Percentiles rank a stretch among this genome's conserved stretches.
phyloP scores from a whole-genome alignment of 345 rosid genomes.

The Melaleuca alternifolia region DNA sequence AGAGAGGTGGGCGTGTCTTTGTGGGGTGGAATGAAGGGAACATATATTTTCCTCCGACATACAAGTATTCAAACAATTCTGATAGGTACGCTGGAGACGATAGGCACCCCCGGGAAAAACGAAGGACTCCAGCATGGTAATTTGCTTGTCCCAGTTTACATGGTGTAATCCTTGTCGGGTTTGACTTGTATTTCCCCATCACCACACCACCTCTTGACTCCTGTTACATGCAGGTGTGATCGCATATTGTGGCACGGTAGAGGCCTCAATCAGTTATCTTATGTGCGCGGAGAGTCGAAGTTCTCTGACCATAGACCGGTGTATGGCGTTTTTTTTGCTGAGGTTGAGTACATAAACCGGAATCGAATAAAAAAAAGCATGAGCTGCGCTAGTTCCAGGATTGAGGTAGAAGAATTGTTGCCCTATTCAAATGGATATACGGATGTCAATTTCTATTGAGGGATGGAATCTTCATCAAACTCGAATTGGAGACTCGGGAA shows the following conservation, averaged over 20 bases:
- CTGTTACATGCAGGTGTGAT: conserved; percentile 64
- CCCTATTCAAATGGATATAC: conserved; percentile 48
- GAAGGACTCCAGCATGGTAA: conserved; percentile 99
- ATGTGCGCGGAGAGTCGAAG: conserved; percentile 95
- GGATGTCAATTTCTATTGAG: conserved; percentile 38
- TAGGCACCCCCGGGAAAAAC: conserved; percentile 71
- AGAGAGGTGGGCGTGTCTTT: conserved; percentile 61
- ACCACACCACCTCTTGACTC: neutral
- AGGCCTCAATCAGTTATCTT: conserved; percentile 74
- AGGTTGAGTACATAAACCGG: conserved; percentile 65
- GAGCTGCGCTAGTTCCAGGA: conserved; percentile 63
- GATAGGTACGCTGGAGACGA: conserved; percentile 86
- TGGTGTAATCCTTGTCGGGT: neutral
- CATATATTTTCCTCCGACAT: conserved; percentile 94
- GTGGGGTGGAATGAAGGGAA: conserved; percentile 93
- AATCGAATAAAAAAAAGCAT: conserved; percentile 52
- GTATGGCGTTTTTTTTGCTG: conserved; percentile 68
- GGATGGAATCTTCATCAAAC: neutral
- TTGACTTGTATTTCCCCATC: neutral
- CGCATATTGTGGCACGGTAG: conserved; percentile 94
- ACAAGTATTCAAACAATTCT: conserved; percentile 92
- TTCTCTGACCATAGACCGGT: conserved; percentile 99
- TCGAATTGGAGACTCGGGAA: neutral
- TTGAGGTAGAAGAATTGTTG: conserved; percentile 83
- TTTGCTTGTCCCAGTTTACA: neutral